Percentiles rank a stretch among this genome's conserved stretches.
Evolutionary conservation across 495 filamentous ascomycete genomes (phyloP).

Genomic region (Lophium mytilinum): DNA sequence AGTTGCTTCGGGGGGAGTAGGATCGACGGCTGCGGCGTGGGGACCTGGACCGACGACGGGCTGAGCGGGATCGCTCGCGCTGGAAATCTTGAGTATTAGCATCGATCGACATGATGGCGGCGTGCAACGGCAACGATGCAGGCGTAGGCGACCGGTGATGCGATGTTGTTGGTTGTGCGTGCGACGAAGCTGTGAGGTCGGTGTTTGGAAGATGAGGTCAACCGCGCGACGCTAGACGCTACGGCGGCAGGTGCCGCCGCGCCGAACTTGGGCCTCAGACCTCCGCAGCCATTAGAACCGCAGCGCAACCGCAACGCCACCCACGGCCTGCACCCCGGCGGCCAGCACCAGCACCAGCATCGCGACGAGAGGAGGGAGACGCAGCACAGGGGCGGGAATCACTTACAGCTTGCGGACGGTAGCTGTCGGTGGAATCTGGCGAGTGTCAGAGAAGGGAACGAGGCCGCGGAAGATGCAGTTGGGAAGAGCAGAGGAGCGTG

Average conservation of each 20-base stretch:
- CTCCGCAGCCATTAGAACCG: not conserved
- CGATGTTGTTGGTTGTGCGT: not conserved
- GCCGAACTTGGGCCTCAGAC: not conserved
- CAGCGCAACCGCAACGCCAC: not conserved
- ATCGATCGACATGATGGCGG: conserved; percentile 18
- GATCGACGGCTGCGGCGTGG: conserved; percentile 71
- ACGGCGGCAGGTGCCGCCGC: not conserved
- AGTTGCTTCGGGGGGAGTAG: conserved; percentile 88
- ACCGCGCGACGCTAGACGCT: not conserved
- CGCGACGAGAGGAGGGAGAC: not conserved
- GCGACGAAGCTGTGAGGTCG: not conserved
- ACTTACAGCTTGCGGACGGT: conserved; percentile 23
- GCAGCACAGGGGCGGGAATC: not conserved
- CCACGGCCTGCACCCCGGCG: not conserved
- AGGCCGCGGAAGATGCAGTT: not conserved
- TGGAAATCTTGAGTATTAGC: conserved; percentile 36
- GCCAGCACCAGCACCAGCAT: not conserved
- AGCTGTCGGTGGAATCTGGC: conserved; percentile 19
- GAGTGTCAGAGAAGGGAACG: not conserved
- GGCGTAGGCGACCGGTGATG: not conserved
- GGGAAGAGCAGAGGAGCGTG: no score
- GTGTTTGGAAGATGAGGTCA: not conserved
- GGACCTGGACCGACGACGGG: conserved; percentile 77
- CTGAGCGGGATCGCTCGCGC: conserved; percentile 93
- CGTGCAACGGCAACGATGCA: not conserved